Evolutionary conservation across 1,139 yeast species (phyloP).

Genomic region (Scheffersomyces illinoinensis): DNA sequence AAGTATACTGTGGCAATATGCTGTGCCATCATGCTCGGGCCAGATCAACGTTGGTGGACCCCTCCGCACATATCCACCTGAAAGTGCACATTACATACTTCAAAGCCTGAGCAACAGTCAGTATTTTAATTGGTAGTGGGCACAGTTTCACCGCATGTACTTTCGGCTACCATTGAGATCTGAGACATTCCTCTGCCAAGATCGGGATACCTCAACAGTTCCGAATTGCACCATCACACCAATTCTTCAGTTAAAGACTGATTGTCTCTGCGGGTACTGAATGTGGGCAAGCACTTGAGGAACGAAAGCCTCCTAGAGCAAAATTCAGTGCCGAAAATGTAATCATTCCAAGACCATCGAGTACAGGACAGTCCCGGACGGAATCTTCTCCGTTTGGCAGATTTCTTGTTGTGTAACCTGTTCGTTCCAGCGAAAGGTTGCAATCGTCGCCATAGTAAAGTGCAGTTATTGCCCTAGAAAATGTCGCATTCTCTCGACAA

Average conservation of each 20-base stretch:
- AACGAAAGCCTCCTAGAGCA: background rate
- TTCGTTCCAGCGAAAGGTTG: background rate
- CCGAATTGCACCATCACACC: background rate
- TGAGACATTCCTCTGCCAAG: background rate
- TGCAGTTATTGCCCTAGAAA: background rate
- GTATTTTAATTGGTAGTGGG: background rate
- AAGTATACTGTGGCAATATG: background rate
- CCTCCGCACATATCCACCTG: background rate
- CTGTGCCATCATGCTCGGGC: background rate
- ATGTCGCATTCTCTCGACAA: conserved; percentile 2
- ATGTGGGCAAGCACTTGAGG: background rate
- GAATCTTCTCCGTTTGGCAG: background rate
- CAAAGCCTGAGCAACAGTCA: background rate
- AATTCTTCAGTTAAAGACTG: background rate
- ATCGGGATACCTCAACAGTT: too few relatives aligned
- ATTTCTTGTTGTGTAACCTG: background rate
- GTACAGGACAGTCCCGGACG: background rate
- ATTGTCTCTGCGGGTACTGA: background rate
- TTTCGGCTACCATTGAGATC: background rate
- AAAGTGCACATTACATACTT: background rate
- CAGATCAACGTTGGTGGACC: background rate
- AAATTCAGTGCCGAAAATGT: background rate
- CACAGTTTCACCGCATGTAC: background rate
- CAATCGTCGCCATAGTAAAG: background rate
- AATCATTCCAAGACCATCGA: background rate